Evolutionary conservation across 768 basidiomycete species (phyloP).

Genomic region (Auricularia heimuer): DNA sequence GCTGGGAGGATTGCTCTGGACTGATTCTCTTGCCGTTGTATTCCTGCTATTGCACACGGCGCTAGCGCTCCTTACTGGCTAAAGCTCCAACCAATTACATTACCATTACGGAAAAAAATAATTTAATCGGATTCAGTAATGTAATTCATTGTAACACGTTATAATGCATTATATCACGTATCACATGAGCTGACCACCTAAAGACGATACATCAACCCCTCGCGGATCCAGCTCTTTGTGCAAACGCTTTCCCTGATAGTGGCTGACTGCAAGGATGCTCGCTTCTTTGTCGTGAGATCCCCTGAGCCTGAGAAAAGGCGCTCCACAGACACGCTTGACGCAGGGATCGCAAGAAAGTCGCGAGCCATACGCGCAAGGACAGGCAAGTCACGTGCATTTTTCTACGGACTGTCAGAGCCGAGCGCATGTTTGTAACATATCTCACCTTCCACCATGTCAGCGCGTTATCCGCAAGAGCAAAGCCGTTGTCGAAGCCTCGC

Average conservation of each 20-base stretch:
- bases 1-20: too few relatives aligned
- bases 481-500: background rate
- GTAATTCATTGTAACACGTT: too few relatives aligned
- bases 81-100: too few relatives aligned
- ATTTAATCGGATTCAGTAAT: too few relatives aligned
- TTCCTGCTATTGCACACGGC: too few relatives aligned
- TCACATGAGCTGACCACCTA: too few relatives aligned
- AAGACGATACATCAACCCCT: background rate
- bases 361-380: slow-evolving; percentile 22
- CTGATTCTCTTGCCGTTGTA: too few relatives aligned
- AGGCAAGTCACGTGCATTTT: slow-evolving; percentile 18
- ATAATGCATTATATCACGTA: too few relatives aligned
- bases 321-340: slow-evolving; percentile 25
- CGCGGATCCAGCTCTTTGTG: slow-evolving; percentile 20
- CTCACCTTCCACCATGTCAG: slow-evolving; percentile 25
- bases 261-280: slow-evolving; percentile 20
- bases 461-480: slow-evolving; percentile 6
- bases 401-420: slow-evolving; percentile 7
- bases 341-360: slow-evolving; percentile 26
- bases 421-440: slow-evolving; percentile 2
- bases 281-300: slow-evolving; percentile 21
- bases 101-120: too few relatives aligned
- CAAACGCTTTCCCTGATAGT: slow-evolving; percentile 21
- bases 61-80: background rate
- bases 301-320: slow-evolving; percentile 23